Conservation (phyloP, 495 filamentous ascomycete species). For the Trichocladium uniseriatum region DNA sequence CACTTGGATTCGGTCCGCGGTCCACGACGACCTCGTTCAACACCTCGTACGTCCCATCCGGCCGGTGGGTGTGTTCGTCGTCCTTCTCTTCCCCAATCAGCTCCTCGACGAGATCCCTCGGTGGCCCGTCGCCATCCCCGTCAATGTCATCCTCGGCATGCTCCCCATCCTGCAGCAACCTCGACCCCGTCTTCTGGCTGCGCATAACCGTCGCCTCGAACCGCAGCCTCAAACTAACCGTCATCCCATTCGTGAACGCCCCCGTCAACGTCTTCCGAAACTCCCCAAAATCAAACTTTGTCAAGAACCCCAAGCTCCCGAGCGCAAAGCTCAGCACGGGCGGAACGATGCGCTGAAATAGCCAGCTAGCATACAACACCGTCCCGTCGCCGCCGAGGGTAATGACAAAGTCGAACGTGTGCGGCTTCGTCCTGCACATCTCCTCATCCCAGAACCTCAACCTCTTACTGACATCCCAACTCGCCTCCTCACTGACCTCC, state of each 20-base stretch:
- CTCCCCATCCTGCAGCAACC: conserved; percentile 1
- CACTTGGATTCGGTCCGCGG: conserved; percentile 80
- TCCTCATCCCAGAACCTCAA: conserved; percentile 76
- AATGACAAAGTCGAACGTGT: conserved; percentile 86
- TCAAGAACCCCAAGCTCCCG: conserved; percentile 88
- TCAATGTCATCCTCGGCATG: conserved; percentile 23
- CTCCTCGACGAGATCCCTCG: conserved; percentile 76
- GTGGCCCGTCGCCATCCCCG: conserved; percentile 22
- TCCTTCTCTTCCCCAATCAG: conserved; percentile 75
- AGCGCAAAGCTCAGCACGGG: conserved; percentile 86
- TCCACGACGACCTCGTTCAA: conserved; percentile 91
- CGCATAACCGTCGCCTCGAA: conserved; percentile 96
- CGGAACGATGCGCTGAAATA: conserved; percentile 94
- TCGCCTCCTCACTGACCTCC: conserved; percentile 21
- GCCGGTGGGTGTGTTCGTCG: conserved; percentile 69
- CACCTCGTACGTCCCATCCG: conserved; percentile 75
- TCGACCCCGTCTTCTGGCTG: conserved; percentile 43
- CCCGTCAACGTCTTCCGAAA: conserved; percentile 59
- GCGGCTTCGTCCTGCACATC: conserved; percentile 66
- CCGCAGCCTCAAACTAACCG: conserved; percentile 74
- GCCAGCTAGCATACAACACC: conserved; percentile 88
- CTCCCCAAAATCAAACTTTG: conserved; percentile 83
- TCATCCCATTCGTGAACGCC: conserved; percentile 75
- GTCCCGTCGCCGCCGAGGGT: conserved; percentile 96
- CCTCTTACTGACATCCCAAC: conserved; percentile 47